A percentile compares a stretch with the other conserved stretches of the same genome.
phyloP scores from a whole-genome alignment of 352 stramenopile genomes.

The Aphanomyces stellatus region DNA sequence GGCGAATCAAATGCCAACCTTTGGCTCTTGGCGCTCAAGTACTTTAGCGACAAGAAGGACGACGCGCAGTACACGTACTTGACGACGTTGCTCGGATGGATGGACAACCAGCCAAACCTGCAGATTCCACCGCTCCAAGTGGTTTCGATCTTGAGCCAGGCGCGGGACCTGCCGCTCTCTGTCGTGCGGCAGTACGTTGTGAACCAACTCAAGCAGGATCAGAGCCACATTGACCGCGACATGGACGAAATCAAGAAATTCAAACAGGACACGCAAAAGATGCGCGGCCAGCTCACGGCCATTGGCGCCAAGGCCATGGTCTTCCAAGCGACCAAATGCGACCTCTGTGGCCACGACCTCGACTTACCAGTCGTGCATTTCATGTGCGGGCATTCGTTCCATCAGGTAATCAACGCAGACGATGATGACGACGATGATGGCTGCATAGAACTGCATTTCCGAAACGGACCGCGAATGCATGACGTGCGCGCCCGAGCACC shows the following conservation, averaged over 20 bases:
- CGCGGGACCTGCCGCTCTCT: constrained; percentile 64
- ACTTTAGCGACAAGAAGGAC: constrained; percentile 68
- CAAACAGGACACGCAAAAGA: constrained; percentile 81
- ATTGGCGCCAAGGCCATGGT: constrained; percentile 79
- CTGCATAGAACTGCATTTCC: constrained; percentile 63
- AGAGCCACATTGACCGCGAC: constrained; percentile 78
- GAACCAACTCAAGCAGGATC: constrained; percentile 66
- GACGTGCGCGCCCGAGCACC: constrained; percentile 80
- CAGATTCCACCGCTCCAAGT: constrained; percentile 77
- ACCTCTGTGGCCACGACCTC: constrained; percentile 82
- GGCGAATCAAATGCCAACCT: constrained; percentile 85
- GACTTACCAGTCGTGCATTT: constrained; percentile 88
- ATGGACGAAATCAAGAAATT: constrained; percentile 83
- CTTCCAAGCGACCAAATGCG: constrained; percentile 87
- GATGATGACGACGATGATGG: neutral
- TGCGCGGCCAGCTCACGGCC: constrained; percentile 83
- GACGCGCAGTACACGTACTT: constrained; percentile 74
- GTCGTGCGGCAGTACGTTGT: constrained; percentile 83
- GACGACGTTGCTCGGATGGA: constrained; percentile 63
- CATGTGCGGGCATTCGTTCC: constrained; percentile 87
- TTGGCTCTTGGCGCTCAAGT: constrained; percentile 85
- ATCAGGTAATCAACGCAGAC: constrained; percentile 33
- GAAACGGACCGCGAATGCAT: constrained; percentile 85
- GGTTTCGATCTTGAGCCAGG: constrained; percentile 78
- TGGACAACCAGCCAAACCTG: constrained; percentile 57